Evolutionary conservation across 306 rosid genomes (phyloP).

Genomic region (Citrullus mucosospermus): DNA sequence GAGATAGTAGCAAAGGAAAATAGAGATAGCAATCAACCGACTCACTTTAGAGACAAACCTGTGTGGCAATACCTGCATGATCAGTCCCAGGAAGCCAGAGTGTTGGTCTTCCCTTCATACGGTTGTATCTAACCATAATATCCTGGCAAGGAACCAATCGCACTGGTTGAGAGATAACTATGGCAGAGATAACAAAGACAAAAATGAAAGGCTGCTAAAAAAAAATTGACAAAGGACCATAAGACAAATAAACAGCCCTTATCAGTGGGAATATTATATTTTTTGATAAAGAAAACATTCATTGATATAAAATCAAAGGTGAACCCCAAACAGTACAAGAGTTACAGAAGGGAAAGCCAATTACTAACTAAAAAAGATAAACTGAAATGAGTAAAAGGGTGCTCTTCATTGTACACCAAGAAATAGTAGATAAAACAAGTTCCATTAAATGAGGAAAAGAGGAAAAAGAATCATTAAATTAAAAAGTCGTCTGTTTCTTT

Average conservation of each 20-base stretch:
- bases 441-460: too few relatives aligned
- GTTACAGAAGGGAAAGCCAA: too few relatives aligned
- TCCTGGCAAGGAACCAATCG: slow-evolving; percentile 37
- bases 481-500: too few relatives aligned
- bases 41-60: slow-evolving; percentile 39
- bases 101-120: slow-evolving; percentile 95
- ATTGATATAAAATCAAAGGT: too few relatives aligned
- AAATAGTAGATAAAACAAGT: too few relatives aligned
- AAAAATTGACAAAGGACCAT: background rate
- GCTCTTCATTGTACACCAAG: too few relatives aligned
- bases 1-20: background rate
- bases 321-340: too few relatives aligned
- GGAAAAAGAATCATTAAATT: too few relatives aligned
- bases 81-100: slow-evolving; percentile 98
- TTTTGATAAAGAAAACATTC: too few relatives aligned
- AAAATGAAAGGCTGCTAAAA: background rate
- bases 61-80: slow-evolving; percentile 99
- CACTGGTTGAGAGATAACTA: background rate
- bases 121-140: slow-evolving; percentile 88
- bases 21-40: background rate
- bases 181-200: background rate
- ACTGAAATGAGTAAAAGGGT: too few relatives aligned
- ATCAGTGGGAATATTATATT: background rate
- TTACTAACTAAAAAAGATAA: too few relatives aligned
- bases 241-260: background rate